Base-by-base conservation (phyloP, 371 early-diverging fungal genomes). In the Mortierella sp. region DNA sequence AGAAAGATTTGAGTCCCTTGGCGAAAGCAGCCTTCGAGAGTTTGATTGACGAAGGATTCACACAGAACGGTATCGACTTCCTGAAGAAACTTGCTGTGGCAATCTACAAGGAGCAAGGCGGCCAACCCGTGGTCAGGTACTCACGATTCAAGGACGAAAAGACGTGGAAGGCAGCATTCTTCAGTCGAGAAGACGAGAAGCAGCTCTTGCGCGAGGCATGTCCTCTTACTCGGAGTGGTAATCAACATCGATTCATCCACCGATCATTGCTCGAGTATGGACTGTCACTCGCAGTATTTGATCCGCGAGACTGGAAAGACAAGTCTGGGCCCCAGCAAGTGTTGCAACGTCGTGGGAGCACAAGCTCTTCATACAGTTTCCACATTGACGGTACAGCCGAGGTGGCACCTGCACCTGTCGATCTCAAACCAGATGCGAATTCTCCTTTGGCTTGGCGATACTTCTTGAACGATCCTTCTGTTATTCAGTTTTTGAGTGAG, bases 211-310 rank as follows among this genome's bases (percentile, higher is more conserved):
- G 28, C 0, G 52, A 53, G 21, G 31, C 52, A 18, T 30, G 54
- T 13, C 61, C 61, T 4, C 53, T 61, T 0, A 21, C 12, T 3
- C 61, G 54, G 27, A 21, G 21, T 30, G 61, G 54, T 13, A 61
- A 31, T 21, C 54, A 53, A 16, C 46, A 45, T 26, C 54, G 61
- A 1, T 61, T 61, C 34, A 52, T 53, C 46, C 61, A 61, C 24
- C 3, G 23, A 9, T 61, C 61, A 6, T 10, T 61, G 0, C 46
- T 53, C 10, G 61, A 61, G 13, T 54, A 61, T 19, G 30, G 39
- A 6, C 23, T 55, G 18, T 12, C 56, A 1, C 56, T 21, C 45
- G 19, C 56, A 24, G 56, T 55, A 9, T 55, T 55, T 43, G 56
- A 55, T 1, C 56, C 56, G 28, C 38, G 10, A 9, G 13, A n/a